Conservation (phyloP, 2,329 filamentous ascomycete species). For the Triangularia verruculosa region DNA sequence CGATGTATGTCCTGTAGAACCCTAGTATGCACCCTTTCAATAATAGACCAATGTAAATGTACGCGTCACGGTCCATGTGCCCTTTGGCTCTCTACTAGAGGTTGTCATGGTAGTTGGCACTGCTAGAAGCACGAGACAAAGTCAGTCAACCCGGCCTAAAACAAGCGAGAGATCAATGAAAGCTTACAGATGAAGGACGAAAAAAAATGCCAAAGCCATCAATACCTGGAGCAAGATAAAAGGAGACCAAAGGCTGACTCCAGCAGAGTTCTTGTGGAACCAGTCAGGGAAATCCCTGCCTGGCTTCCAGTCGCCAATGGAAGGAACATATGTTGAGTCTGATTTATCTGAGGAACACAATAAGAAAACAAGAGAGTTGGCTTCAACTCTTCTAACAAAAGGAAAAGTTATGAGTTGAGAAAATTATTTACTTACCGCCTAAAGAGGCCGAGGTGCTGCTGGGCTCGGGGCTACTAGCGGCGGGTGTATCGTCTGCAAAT, state of each 20-base stretch:
- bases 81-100: background rate
- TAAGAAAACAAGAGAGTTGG: background rate
- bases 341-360: background rate
- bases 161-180: background rate
- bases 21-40: background rate
- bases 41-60: background rate
- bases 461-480: too few relatives aligned
- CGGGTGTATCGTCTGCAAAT: too few relatives aligned
- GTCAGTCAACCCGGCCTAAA: background rate
- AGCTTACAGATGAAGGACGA: background rate
- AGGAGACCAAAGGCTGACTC: background rate
- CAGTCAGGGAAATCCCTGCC: background rate
- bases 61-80: background rate
- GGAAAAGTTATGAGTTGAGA: background rate
- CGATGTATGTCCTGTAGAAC: background rate
- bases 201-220: background rate
- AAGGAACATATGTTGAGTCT: background rate
- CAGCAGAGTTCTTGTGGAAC: background rate
- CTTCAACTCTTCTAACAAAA: background rate
- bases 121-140: background rate
- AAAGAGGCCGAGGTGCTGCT: background rate
- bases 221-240: too few relatives aligned
- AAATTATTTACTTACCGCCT: background rate
- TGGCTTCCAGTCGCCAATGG: slow-evolving; percentile 18
- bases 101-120: background rate